Evolutionary conservation across 2,329 filamentous ascomycete species (phyloP), one percentile per base, ranked within the genome.

Genomic region (Zopfia rhizophila): DNA sequence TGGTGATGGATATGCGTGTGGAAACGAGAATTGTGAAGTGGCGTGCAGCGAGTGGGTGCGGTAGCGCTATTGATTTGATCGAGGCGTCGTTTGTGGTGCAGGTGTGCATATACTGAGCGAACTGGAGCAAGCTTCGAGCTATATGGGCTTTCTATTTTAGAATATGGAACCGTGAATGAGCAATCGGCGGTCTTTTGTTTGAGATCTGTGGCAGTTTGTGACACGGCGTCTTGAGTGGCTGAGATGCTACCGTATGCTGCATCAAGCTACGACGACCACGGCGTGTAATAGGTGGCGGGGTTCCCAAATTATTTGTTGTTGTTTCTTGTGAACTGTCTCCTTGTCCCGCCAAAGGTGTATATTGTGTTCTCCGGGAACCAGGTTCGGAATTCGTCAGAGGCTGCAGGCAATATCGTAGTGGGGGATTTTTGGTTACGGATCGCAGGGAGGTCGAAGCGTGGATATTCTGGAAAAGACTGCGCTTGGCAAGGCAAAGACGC

Each of bases 371-470:
- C 48, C 53, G 48, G 48, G 45, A 41, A 51, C 52, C 50, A 36
- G 55, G 45, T 51, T 38, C 44, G 41, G 40, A 39, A 19, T 53
- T 19, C 23, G 45, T 12, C 31, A 48, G 46, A 35, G 51, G 50
- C 49, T 54, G 45, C 47, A 50, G 4, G 45, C 31, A 40, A 45
- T 44, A 27, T 46, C 42, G 41, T 44, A 27, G 44, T 43, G 42
- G 46, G 33, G 50, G 46, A 55, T 48, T 42, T 30, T 21, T 25
- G 21, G 38, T 46, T 21, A 40, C 16, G 44, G 58, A 45, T 48
- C 58, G 51, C 56, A 30, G 46, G 43, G 37, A 40, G 55, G 55
- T 39, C 54, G 46, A 23, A 44, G 60, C 57, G 52, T 24, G 22
- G 45, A 23, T 19, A 41, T 45, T 48, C 36, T 30, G 40, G 48